Evolutionary conservation across 2,329 filamentous ascomycete genomes (phyloP), one percentile per base, ranked within the genome.

Genomic region (Xylariales sp.): DNA sequence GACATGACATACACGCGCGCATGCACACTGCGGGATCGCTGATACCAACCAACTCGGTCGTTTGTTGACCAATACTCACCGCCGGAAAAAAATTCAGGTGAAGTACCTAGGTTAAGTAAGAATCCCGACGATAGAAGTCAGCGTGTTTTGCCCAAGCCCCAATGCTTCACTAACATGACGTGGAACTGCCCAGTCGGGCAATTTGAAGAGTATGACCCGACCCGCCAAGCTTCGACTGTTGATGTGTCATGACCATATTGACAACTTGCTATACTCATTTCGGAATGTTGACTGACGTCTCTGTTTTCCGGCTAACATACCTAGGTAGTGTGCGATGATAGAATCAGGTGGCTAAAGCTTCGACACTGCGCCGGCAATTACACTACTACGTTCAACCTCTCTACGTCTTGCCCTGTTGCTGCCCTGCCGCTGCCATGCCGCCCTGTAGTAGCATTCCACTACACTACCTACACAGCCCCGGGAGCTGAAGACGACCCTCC

Each of bases 401-500:
- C 46, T 41, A 57, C 34, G 34, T 43, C 32, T 10, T 55, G 50
- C 10, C 50, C 46, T 30, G 53, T 34, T 41, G 36, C 36, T 23
- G 23, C 23, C 23, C 30, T 34, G 36, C 36, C 8, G 36, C 36
- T 23, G 23, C 23, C 23, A 18, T 34, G 36, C 36, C 8, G 36
- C 8, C 36, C 36, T 41, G 36, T 41, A 41, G 36, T 55, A 46
- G 46, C 56, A 39, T 18, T 43, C 32, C 50, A 46, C 23, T 23
- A 23, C 23, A 23, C 23, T 23, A 23, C 49, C 28, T 61, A 55
- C 63, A 61, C 64, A 69, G 64, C 67, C 67, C 56, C 52, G 18
- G 45, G 23, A 67, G 67, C 67, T 67, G 67, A 69, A 43, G 34
- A 45, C 30, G 36, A 28, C 49, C 43, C 49, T 46, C 59, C 58